Conservation (phyloP, 2,329 filamentous ascomycete genomes). For the Cercospora zeae-maydis region DNA sequence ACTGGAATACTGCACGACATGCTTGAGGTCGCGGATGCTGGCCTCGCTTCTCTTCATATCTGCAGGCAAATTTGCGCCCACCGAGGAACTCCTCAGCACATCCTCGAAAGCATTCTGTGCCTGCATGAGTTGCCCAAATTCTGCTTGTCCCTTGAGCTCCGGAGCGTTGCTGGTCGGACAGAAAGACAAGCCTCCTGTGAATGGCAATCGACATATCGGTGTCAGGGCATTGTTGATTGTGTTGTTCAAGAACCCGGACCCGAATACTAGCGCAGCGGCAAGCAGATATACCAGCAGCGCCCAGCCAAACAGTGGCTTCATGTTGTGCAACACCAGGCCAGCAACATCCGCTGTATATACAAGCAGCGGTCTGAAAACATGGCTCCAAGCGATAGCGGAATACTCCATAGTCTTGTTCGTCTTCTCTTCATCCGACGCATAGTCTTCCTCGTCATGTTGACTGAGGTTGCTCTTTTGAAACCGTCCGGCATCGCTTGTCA, state of each 20-base stretch:
- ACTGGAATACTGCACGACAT: slow-evolving; percentile 66
- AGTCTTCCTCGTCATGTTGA: slow-evolving; percentile 27
- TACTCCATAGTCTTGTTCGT: background rate
- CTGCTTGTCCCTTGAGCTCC: slow-evolving; percentile 42
- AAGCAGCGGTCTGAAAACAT: slow-evolving; percentile 37
- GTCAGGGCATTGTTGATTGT: slow-evolving; percentile 61
- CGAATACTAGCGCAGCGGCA: slow-evolving; percentile 56
- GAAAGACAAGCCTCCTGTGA: slow-evolving; percentile 61
- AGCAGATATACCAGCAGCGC: slow-evolving; percentile 60
- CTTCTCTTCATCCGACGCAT: slow-evolving; percentile 25
- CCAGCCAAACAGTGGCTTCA: slow-evolving; percentile 63
- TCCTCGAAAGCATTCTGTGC: slow-evolving; percentile 74
- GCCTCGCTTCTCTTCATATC: slow-evolving; percentile 77
- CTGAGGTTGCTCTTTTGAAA: slow-evolving; percentile 17
- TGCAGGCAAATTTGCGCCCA: slow-evolving; percentile 64
- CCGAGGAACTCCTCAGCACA: slow-evolving; percentile 64
- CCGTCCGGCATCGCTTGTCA: slow-evolving; percentile 35
- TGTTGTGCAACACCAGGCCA: slow-evolving; percentile 56
- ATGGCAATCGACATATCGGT: slow-evolving; percentile 68
- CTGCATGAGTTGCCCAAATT: slow-evolving; percentile 72
- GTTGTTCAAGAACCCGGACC: slow-evolving; percentile 59
- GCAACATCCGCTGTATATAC: slow-evolving; percentile 56
- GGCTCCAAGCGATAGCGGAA: slow-evolving; percentile 31
- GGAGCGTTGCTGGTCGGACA: slow-evolving; percentile 43
- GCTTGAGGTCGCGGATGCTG: slow-evolving; percentile 69